Evolutionary conservation across 768 basidiomycete genomes (phyloP), one percentile per base, ranked within the genome.

Genomic region (Wakefieldia striispora): DNA sequence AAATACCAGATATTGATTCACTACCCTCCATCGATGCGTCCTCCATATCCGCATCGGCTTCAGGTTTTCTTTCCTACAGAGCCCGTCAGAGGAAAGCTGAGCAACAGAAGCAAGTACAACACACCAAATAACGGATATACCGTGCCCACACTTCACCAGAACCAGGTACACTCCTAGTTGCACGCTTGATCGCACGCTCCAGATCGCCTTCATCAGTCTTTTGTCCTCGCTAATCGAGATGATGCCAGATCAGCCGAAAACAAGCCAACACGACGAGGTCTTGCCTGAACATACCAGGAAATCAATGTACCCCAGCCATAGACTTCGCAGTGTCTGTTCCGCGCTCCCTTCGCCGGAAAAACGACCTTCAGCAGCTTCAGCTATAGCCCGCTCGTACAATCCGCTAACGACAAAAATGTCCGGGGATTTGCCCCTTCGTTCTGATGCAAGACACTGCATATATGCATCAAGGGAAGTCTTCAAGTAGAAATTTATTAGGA

Each of bases 111-210:
- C 36, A 31, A 14, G 17, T 38, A 9, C n/a, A 23, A 60, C 78
- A 54, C 47, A 88, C 91, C 68, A 88, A 59, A 55, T 79, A 78
- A 34, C 87, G 82, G 12, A 93, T 81, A 63, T 88, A 89, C 36
- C 82, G 75, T 6, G 88, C 83, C 85, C 87, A 89, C 14, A 90
- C 70, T 58, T 88, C 86, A 17, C 91, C 91, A 29, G 79, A 88
- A 16, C 75, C 78, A 35, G 91, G 89, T 0, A 84, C 81, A 60
- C 90, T 91, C 49, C 87, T 77, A 10, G 80, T 63, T 11, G 88
- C 89, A 36, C 89, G 73, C 50, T 67, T 70, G 24, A 80, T 72
- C 14, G 74, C 63, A n/a, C 59, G 57, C 26, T 72, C 51, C 55
- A 84, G 75, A 10, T 63, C 63, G 1, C 73, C 73, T 27, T 68